Evolutionary conservation across 805 yeast species (phyloP), one percentile per base, ranked within the genome.

Genomic region (Candida maesae): DNA sequence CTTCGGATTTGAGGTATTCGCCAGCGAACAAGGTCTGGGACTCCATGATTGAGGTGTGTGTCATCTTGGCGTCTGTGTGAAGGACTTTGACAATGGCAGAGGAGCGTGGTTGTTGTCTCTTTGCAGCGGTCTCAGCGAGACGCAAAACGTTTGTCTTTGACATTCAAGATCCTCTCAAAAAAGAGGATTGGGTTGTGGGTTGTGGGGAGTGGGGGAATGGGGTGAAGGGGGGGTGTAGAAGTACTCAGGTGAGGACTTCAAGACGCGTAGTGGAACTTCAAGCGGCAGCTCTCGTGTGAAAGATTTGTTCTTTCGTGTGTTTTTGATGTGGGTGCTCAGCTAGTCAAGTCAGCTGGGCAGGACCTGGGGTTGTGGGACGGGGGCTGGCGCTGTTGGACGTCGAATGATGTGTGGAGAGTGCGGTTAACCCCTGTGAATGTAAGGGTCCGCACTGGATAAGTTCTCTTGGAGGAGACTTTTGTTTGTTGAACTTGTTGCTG

Each of bases 281-380:
- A 60, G 72, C 75, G 75, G 75, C 75, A 70, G 75, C 75, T 70
- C 75, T 65, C 75, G 75, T 70, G 14, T 20, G n/a, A 18, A 20
- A 33, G 11, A 15, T 5, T n/a, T n/a, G 32, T 30, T 30, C 14
- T n/a, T 33, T 29, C 21, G 13, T 19, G 9, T 18, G 7, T 8
- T 35, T 11, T 10, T 6, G 9, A 10, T 5, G 4, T 19, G n/a
- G 6, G 10, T 7, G 18, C 34, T 27, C 32, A 35, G 38, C 35
- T 34, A 6, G n/a, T 11, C 11, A 16, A 24, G 44, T 41, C 44
- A 41, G 37, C 45, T 41, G 41, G 45, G 41, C 9, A 40, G 13
- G 33, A 16, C n/a, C 27, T 39, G 32, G 23, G 12, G 7, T 12
- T 13, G 20, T 14, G 24, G 26, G 13, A n/a, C n/a, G 24, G 13